phyloP scores from a whole-genome alignment of 148 eudicot genomes.

The Rheum nobile region DNA sequence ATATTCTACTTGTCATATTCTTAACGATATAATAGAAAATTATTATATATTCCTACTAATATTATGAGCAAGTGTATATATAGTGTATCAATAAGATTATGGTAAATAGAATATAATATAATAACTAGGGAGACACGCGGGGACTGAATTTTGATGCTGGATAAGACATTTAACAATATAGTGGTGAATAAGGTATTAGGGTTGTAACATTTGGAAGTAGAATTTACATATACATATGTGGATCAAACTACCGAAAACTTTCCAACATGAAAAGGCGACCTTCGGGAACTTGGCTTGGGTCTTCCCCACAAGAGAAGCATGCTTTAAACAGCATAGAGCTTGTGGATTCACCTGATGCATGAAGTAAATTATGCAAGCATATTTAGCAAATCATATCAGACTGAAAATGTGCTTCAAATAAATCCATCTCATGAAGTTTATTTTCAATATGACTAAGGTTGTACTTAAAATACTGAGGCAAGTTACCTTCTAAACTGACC shows the following conservation, averaged over 20 bases:
- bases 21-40: no score
- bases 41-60: no score
- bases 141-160: no score
- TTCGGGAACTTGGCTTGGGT: constrained; percentile 64
- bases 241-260: not conserved
- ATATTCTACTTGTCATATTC: no score
- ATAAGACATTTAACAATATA: no score
- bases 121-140: no score
- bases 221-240: not conserved
- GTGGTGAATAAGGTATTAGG: no score
- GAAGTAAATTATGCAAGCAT: constrained; percentile 7
- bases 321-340: constrained; percentile 39
- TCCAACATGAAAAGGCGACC: constrained; percentile 27
- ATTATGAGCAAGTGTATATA: no score
- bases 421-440: not conserved
- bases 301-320: constrained; percentile 90
- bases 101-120: no score
- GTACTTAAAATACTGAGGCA: not conserved
- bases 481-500: no score
- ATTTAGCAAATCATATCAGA: not conserved
- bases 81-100: no score
- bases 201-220: not conserved
- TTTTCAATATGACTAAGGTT: not conserved
- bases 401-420: not conserved
- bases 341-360: constrained; percentile 51